Conservation (phyloP, 192 early-diverging fungal species). For the Linnemannia zychae region DNA sequence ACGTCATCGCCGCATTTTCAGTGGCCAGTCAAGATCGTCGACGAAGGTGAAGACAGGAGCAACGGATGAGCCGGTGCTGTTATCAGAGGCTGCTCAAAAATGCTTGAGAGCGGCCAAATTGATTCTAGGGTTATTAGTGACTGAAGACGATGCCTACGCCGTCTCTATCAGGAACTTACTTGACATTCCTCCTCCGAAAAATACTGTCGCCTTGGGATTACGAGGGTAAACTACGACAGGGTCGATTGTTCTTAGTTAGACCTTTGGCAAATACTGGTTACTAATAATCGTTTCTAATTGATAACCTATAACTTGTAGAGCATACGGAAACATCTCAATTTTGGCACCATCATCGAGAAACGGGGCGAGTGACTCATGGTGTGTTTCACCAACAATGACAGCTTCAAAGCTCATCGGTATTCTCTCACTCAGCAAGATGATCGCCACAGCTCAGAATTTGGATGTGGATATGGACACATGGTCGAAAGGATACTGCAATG, state of each 20-base stretch:
- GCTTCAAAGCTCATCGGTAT: conserved; percentile 78
- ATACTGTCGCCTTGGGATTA: conserved; percentile 61
- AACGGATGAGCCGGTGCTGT: neutral
- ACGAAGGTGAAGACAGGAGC: conserved; percentile 5
- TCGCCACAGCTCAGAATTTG: conserved; percentile 26
- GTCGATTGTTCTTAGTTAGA: no score
- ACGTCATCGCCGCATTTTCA: conserved; percentile 12
- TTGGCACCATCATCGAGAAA: conserved; percentile 58
- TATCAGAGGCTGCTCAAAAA: conserved; percentile 23
- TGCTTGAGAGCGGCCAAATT: conserved; percentile 37
- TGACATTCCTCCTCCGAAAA: conserved; percentile 24
- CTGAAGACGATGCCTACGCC: conserved; percentile 35
- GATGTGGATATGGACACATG: conserved; percentile 54
- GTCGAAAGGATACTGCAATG: conserved; percentile 67
- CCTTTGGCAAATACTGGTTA: no score
- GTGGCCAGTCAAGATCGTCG: neutral
- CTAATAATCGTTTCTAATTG: neutral
- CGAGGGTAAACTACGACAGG: conserved; percentile 67
- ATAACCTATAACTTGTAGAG: conserved; percentile 50
- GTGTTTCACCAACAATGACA: conserved; percentile 72
- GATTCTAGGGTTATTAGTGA: conserved; percentile 26
- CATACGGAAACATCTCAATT: conserved; percentile 77
- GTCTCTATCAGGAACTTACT: conserved; percentile 41
- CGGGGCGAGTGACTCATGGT: conserved; percentile 62
- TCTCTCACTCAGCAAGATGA: conserved; percentile 47